Evolutionary conservation across 768 basidiomycete genomes (phyloP), one percentile per base, ranked within the genome.

Genomic region (Dioszegia crocea): DNA sequence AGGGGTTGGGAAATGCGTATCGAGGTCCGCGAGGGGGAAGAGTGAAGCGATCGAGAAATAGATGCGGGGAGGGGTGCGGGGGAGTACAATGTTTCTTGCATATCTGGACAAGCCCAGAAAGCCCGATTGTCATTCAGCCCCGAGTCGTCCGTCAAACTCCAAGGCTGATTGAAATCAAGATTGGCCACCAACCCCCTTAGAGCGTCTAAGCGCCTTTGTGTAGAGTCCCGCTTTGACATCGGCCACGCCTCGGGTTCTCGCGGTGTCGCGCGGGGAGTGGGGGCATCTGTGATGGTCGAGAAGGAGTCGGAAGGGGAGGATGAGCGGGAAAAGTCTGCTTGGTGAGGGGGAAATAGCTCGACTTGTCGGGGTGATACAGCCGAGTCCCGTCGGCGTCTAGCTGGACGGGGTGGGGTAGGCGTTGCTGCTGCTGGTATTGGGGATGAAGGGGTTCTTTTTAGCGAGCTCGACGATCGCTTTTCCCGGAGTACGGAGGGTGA

Each of bases 81-180:
- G 2, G 51, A 53, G 5, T 9, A 2, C 6, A 53, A 23, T 44
- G 47, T 38, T 24, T 54, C 44, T 21, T 48, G 41, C 16, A 33
- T 29, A 19, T 52, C 60, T 31, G 39, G 57, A 36, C 10, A 21
- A n/a, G 62, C 55, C 65, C 65, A 62, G 27, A 55, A 48, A 38
- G 31, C 31, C 31, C 26, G 8, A 27, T 46, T 46, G 9, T 46
- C 36, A 33, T 36, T 50, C 8, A 16, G 11, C 23, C 21, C 29
- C 40, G 30, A 16, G 10, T 30, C 44, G 27, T 27, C 36, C 10
- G 21, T 59, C 47, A 27, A 1, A 21, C 57, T 56, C 68, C 68
- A 68, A n/a, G 61, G 67, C 38, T 73, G 66, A 31, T 64, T 63
- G 60, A 73, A 68, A 50, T 73, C 71, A 12, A 73, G 50, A 44